These are phyloP conservation scores for Talaromyces sp. DNA, from an alignment of 2,329 filamentous ascomycete species.

Conservation along the genomic window DNA sequence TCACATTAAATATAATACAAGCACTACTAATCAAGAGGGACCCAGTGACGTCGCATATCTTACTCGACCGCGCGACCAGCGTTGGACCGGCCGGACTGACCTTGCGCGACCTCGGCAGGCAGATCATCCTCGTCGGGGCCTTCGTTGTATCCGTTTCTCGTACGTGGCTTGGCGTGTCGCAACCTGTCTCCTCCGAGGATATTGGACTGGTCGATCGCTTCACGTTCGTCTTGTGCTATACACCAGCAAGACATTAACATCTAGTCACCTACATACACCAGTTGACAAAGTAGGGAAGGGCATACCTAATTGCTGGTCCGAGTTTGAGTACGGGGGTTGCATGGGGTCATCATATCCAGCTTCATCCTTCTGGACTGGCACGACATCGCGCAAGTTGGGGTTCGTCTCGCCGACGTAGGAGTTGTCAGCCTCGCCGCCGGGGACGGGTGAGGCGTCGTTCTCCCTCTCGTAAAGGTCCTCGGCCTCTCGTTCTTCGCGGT, in stretches of 20 bases:
- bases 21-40: not conserved
- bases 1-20: not conserved
- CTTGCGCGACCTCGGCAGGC: conserved; percentile 12
- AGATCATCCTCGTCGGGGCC: conserved; percentile 22
- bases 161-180: conserved; percentile 20
- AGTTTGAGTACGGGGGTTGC: conserved; percentile 29
- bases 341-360: conserved; percentile 27
- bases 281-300: too few relatives aligned
- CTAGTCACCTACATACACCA: too few relatives aligned
- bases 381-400: conserved; percentile 13
- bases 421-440: conserved; percentile 21
- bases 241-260: not conserved
- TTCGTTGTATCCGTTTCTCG: conserved; percentile 20
- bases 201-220: conserved; percentile 21
- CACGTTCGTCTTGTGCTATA: conserved; percentile 21
- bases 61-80: conserved; percentile 14
- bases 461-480: conserved; percentile 30
- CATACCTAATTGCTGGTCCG: conserved; percentile 30
- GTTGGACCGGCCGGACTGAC: conserved; percentile 12
- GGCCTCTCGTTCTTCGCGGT: conserved; percentile 25
- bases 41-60: not conserved
- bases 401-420: conserved; percentile 26
- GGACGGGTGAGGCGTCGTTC: conserved; percentile 28
- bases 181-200: conserved; percentile 20
- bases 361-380: conserved; percentile 28